phyloP scores from a whole-genome alignment of 2,329 filamentous ascomycete species.

The Alternaria arborescens region DNA sequence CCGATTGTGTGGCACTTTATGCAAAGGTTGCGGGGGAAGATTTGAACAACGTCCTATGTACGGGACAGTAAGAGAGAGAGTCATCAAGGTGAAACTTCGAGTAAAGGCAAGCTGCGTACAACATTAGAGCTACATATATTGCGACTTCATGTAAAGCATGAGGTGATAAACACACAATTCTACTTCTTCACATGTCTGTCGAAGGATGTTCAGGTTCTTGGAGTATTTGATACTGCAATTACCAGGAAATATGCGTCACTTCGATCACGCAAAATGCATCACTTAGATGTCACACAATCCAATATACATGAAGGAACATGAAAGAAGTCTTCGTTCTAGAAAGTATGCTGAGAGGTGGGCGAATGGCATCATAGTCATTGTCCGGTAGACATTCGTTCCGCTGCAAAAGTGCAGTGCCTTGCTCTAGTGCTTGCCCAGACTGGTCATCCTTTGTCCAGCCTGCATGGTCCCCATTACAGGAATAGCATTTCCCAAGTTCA shows the following conservation, averaged over 20 bases:
- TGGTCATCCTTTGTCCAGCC: conserved; percentile 20
- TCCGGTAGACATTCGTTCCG: conserved; percentile 24
- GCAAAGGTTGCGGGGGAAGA: neutral
- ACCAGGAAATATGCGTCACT: neutral
- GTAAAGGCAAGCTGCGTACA: neutral
- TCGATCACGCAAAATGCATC: neutral
- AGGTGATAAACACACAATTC: neutral
- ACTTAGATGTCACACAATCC: neutral
- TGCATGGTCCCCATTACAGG: conserved; percentile 17
- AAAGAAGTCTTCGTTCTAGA: conserved; percentile 14
- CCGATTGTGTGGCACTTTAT: too few relatives aligned
- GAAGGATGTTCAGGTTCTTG: neutral
- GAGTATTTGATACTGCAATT: neutral
- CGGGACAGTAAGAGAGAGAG: fast-evolving
- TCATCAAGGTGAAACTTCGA: neutral
- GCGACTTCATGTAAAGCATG: neutral
- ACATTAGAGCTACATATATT: too few relatives aligned
- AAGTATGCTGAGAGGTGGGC: conserved; percentile 30
- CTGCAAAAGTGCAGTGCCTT: conserved; percentile 17
- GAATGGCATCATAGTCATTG: conserved; percentile 35
- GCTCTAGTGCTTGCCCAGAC: conserved; percentile 34
- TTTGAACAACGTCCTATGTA: too few relatives aligned
- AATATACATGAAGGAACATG: neutral
- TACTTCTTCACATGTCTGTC: too few relatives aligned
- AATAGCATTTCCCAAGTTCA: conserved; percentile 8